These are phyloP conservation scores for Lepidium africanum DNA, from an alignment of 345 rosid species.

Conservation along the genomic window DNA sequence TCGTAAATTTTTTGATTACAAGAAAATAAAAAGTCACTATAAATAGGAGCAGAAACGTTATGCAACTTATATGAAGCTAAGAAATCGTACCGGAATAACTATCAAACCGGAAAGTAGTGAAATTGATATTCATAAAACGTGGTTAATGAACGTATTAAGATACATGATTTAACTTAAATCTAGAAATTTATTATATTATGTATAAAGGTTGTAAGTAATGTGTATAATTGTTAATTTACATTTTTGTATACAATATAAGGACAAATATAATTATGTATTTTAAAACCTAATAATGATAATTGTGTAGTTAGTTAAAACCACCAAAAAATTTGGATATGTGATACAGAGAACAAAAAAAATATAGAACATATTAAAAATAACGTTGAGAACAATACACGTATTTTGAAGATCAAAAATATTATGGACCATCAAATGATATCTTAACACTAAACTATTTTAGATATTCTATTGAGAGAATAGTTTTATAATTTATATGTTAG, in stretches of 20 bases:
- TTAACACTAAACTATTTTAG: too few species aligned
- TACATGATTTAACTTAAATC: background rate
- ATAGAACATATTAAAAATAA: too few species aligned
- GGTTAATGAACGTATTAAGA: background rate
- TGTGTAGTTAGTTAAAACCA: too few species aligned
- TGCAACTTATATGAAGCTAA: background rate
- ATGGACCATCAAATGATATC: too few species aligned
- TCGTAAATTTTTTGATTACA: background rate
- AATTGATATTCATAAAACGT: background rate
- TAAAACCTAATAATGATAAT: too few species aligned
- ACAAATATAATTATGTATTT: too few species aligned
- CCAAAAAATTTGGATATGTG: too few species aligned
- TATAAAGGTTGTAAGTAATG: background rate
- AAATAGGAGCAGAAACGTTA: background rate
- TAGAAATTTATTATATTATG: background rate
- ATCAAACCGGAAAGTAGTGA: background rate
- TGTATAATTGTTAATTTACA: background rate
- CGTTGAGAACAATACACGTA: too few species aligned
- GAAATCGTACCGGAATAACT: background rate
- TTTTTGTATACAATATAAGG: background rate
- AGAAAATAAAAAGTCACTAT: background rate
- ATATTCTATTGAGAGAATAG: too few species aligned
- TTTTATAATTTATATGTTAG: too few species aligned
- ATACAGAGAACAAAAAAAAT: too few species aligned
- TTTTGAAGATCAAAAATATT: too few species aligned